Percentiles rank a stretch among this genome's conserved stretches.
Conservation (phyloP, 1,284 basidiomycete genomes). For the Mycocalia duriaeana region DNA sequence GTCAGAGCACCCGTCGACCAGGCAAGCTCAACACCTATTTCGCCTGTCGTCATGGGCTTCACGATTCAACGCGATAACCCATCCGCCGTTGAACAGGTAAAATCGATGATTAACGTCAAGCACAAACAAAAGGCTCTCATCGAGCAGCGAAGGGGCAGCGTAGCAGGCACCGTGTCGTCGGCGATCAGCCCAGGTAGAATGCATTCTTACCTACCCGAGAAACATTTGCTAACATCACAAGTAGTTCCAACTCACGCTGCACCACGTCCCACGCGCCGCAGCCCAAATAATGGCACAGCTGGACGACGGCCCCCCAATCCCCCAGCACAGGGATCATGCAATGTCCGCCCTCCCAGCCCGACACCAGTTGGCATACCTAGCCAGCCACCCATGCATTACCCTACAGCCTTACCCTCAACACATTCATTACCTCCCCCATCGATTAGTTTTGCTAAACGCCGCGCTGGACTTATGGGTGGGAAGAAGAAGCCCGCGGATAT, state of each 20-base stretch:
- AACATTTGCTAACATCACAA: constrained; percentile 15
- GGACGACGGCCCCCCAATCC: constrained; percentile 19
- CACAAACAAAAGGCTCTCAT: constrained; percentile 67
- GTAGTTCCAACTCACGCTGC: constrained; percentile 9
- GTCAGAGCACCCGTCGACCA: constrained; percentile 39
- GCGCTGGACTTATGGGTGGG: constrained; percentile 54
- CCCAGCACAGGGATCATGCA: constrained; percentile 12
- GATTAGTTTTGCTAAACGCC: constrained; percentile 69
- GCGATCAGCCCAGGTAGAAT: constrained; percentile 14
- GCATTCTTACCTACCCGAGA: constrained; percentile 17
- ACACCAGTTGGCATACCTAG: constrained; percentile 20
- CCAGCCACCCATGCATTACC: constrained; percentile 18
- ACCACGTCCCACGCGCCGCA: constrained; percentile 29
- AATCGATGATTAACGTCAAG: constrained; percentile 57
- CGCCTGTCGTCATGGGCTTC: constrained; percentile 62
- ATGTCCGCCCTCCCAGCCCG: constrained; percentile 26
- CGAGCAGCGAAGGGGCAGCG: constrained; percentile 61
- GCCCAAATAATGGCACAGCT: constrained; percentile 28
- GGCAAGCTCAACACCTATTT: constrained; percentile 49
- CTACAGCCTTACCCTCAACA: constrained; percentile 15
- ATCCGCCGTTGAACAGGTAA: constrained; percentile 52
- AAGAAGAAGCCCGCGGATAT: constrained; percentile 76
- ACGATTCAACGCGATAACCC: constrained; percentile 56
- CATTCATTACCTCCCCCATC: constrained; percentile 56
- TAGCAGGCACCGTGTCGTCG: constrained; percentile 35